Evolutionary conservation across 495 filamentous ascomycete genomes (phyloP).

Genomic region (Podospora appendiculata): DNA sequence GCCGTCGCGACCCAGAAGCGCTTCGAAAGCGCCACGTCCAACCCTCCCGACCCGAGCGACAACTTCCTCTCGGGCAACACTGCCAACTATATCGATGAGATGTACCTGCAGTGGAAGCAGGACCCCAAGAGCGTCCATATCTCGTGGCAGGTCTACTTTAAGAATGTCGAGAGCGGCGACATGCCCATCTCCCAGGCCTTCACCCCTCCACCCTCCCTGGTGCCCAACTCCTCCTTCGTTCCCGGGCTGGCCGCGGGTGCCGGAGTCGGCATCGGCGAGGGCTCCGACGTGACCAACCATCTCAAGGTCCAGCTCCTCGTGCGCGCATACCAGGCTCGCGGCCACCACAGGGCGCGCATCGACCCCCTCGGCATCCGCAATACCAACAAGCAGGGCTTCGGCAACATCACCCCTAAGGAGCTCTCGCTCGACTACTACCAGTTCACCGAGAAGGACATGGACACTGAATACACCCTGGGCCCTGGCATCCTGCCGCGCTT

Average conservation of each 20-base stretch:
- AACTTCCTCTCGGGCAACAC: slow-evolving; percentile 91
- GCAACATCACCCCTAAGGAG: slow-evolving; percentile 85
- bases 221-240: slow-evolving; percentile 74
- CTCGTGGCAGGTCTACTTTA: slow-evolving; percentile 99
- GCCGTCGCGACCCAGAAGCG: slow-evolving; percentile 38
- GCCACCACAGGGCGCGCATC: slow-evolving; percentile 96
- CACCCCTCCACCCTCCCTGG: slow-evolving; percentile 84
- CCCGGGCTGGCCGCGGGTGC: slow-evolving; percentile 64
- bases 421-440: slow-evolving; percentile 86
- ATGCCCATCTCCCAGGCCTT: slow-evolving; percentile 97
- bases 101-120: slow-evolving; percentile 96
- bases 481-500: slow-evolving; percentile 95
- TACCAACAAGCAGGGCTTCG: slow-evolving; percentile 68
- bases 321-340: slow-evolving; percentile 94
- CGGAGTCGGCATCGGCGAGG: slow-evolving; percentile 58
- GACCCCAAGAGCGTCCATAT: slow-evolving; percentile 91
- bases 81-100: slow-evolving; percentile 98
- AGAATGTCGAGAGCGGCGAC: slow-evolving; percentile 95
- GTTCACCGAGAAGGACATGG: slow-evolving; percentile 90
- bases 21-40: slow-evolving; percentile 35
- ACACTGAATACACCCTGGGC: slow-evolving; percentile 84
- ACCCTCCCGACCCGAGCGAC: slow-evolving; percentile 70
- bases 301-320: slow-evolving; percentile 96
- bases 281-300: slow-evolving; percentile 86
- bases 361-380: slow-evolving; percentile 92